These are phyloP conservation scores for Dendrobium chrysotoxum DNA, from an alignment of 106 monocot genomes.

Conservation along the genomic window DNA sequence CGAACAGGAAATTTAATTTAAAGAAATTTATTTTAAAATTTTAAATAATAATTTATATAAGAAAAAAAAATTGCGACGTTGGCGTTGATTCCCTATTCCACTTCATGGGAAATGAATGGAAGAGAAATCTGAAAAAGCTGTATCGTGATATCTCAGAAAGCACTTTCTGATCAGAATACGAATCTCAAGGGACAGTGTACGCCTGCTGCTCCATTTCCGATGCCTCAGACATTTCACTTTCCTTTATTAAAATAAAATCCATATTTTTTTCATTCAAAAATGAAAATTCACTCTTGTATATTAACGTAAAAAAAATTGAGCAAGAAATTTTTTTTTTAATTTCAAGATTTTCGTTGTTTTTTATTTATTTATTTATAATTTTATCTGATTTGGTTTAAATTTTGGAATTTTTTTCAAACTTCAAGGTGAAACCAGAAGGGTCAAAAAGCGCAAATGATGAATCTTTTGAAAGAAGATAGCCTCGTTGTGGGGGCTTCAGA, in stretches of 20 bases:
- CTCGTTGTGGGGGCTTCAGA: background rate
- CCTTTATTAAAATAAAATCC: background rate
- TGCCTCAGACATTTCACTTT: background rate
- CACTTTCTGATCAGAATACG: background rate
- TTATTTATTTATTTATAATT: no score
- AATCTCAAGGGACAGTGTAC: background rate
- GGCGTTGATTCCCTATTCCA: background rate
- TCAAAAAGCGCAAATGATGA: constrained; percentile 6
- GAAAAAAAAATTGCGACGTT: no score
- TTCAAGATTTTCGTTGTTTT: no score
- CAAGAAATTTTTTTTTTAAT: no score
- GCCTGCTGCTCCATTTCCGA: background rate
- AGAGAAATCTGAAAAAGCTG: constrained; percentile 1
- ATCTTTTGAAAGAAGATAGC: constrained; percentile 3
- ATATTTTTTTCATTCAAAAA: background rate
- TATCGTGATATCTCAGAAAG: background rate
- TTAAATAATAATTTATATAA: no score
- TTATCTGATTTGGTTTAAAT: no score
- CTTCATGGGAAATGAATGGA: background rate
- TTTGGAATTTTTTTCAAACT: background rate
- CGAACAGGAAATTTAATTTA: no score
- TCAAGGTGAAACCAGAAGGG: background rate
- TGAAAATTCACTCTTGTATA: no score
- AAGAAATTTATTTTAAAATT: no score
- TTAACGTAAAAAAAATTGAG: no score